A percentile compares a stretch with the other conserved stretches of the same genome.
Evolutionary conservation across 495 filamentous ascomycete species (phyloP).

Genomic region (Penicillium roqueforti): DNA sequence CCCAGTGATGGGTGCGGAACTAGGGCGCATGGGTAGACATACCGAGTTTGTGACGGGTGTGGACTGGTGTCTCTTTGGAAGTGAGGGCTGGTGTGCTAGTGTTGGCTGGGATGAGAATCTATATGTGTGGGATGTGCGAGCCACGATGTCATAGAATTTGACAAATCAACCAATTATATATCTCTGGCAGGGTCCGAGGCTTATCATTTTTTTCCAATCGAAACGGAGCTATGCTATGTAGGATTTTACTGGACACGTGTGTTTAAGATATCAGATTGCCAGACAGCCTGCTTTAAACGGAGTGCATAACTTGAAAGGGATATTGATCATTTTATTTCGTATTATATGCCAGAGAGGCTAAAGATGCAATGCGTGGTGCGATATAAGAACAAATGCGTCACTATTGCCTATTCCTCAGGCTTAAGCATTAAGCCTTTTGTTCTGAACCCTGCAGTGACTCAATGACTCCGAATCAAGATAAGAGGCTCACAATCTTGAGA

Average conservation of each 20-base stretch:
- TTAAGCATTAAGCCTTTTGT: neutral
- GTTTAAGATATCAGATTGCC: neutral
- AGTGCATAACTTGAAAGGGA: neutral
- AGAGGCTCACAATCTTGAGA: neutral
- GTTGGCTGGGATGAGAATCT: constrained; percentile 90
- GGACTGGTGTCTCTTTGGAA: constrained; percentile 96
- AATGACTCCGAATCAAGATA: neutral
- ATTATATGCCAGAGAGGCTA: constrained; percentile 8
- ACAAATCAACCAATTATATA: neutral
- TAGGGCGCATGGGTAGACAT: constrained; percentile 86
- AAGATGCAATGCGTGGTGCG: neutral
- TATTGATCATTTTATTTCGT: constrained; percentile 28
- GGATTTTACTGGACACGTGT: neutral
- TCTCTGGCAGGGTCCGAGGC: neutral
- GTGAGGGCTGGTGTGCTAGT: constrained; percentile 91
- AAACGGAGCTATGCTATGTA: neutral
- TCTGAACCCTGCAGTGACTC: neutral
- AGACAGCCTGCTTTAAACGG: neutral
- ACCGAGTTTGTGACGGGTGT: constrained; percentile 97
- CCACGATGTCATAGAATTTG: constrained; percentile 47
- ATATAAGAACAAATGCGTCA: neutral
- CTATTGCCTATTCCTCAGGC: neutral
- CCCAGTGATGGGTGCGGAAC: constrained; percentile 55
- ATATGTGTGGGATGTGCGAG: constrained; percentile 85
- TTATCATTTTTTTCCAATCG: neutral